These are phyloP conservation scores for Trypanosoma platydactyli DNA, from an alignment of 208 protist species.

Conservation along the genomic window DNA sequence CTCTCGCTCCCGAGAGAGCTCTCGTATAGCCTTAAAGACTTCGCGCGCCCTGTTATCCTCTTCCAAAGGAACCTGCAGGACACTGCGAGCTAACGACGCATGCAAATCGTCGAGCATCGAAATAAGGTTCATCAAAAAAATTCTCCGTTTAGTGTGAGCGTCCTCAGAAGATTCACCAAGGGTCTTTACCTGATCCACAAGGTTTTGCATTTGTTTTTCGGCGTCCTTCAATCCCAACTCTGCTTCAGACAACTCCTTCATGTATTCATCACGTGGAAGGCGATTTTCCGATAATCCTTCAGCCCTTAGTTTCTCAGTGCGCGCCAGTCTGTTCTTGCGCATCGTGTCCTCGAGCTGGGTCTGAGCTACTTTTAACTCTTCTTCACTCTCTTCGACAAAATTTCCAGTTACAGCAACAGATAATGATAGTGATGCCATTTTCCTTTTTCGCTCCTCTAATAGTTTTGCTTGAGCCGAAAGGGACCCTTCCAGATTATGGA, in stretches of 20 bases:
- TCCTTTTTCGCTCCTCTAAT: constrained; percentile 19
- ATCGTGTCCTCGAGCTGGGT: constrained; percentile 22
- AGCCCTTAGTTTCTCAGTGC: constrained; percentile 29
- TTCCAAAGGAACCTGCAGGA: constrained; percentile 41
- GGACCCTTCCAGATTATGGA: constrained; percentile 45
- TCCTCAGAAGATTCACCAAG: constrained; percentile 36
- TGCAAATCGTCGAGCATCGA: constrained; percentile 80
- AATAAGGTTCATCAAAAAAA: constrained; percentile 69
- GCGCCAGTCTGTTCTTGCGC: constrained; percentile 39
- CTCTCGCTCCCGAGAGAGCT: constrained; percentile 77
- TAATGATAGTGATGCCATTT: constrained; percentile 16
- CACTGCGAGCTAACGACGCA: constrained; percentile 56
- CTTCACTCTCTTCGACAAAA: constrained; percentile 27
- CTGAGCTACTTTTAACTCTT: constrained; percentile 27
- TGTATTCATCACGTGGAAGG: constrained; percentile 55
- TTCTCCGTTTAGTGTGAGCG: constrained; percentile 46
- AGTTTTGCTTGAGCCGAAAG: constrained; percentile 29
- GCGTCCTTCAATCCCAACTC: constrained; percentile 48
- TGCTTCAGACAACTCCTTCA: constrained; percentile 51
- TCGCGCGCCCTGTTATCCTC: constrained; percentile 63
- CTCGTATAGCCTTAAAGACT: constrained; percentile 70
- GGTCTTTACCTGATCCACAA: constrained; percentile 45
- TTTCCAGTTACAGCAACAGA: constrained; percentile 25
- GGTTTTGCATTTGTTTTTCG: constrained; percentile 39
- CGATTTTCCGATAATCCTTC: constrained; percentile 10